Base-by-base conservation (phyloP, 306 rosid genomes). In the Citrullus mucosospermus region DNA sequence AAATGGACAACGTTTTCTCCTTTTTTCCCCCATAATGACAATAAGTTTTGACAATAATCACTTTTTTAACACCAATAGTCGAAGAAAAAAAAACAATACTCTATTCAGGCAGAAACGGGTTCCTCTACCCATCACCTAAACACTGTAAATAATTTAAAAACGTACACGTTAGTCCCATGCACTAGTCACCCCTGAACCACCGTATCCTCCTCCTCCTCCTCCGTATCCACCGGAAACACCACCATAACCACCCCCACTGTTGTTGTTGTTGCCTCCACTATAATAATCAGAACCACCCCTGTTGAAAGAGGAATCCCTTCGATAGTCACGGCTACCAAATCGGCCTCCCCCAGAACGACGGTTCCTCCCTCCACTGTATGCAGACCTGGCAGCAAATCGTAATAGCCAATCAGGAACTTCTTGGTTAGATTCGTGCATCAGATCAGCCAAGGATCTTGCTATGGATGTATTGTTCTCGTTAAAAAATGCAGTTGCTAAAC, bases 401-500 rank as follows among this genome's bases (percentile, higher is more conserved):
- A 88, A 84, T 36, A 93, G 89, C 96, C 96, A 93, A 46, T 89
- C 93, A 67, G 97, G 97, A 48, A 92, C 93, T 79, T 90, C 94
- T 83, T 90, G 97, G 75, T 90, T 90, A 44, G 97, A 84, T 85
- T 92, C 97, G 83, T 77, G 89, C 97, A 90, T 92, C 81, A 92
- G 85, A 43, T 92, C 97, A 61, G 90, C 87, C 80, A 93, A 81
- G 76, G 97, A 38, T 83, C 85, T 88, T 50, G 97, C 97, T 11
- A 93, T 14, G 15, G 92, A 88, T 5, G 89, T 10, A 86, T 91
- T 93, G 82, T 89, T 91, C 75, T 93, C 97, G 59, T 93, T 93
- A 70, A 93, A 93, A 79, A 93, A 93, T 6, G 97, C 97, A 61
- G 97, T 93, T 6, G 97, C 97, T 57, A 93, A 84, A 63, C 97